These are phyloP conservation scores for Asterophora lycoperdoides DNA, from an alignment of 768 basidiomycete genomes.

Conservation along the genomic window DNA sequence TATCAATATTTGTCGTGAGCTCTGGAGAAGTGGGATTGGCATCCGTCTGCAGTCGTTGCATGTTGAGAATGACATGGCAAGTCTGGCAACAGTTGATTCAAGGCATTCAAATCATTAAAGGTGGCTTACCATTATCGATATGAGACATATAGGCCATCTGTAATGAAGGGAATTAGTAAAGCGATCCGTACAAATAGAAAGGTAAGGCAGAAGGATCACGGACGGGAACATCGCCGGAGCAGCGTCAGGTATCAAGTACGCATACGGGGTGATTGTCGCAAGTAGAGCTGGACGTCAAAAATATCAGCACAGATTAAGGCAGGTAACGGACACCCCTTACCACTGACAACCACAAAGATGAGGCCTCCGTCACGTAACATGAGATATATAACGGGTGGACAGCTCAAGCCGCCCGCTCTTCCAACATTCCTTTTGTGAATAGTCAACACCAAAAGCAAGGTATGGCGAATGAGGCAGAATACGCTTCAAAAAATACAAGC, in stretches of 20 bases:
- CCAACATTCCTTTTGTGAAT: conserved; percentile 7
- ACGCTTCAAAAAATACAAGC: neutral
- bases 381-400: conserved; percentile 5
- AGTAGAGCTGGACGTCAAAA: neutral
- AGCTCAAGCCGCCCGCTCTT: neutral
- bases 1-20: conserved; percentile 5
- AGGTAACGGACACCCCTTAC: neutral
- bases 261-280: neutral
- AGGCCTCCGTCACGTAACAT: conserved; percentile 11
- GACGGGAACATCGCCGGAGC: conserved; percentile 2
- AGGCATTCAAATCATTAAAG: neutral
- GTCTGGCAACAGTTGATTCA: conserved; percentile 1
- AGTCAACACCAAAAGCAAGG: conserved; percentile 6
- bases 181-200: neutral
- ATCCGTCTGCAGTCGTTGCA: conserved; percentile 2
- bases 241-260: neutral
- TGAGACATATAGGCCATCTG: conserved; percentile 9
- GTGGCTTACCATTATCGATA: conserved; percentile 4
- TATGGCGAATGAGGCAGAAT: neutral
- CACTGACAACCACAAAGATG: conserved; percentile 9
- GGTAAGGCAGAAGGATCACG: neutral
- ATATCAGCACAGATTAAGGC: neutral
- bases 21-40: neutral
- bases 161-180: neutral
- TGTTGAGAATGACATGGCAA: conserved; percentile 13